Conservation (phyloP, 2,329 filamentous ascomycete species). For the Stachybotrys chartarum region DNA sequence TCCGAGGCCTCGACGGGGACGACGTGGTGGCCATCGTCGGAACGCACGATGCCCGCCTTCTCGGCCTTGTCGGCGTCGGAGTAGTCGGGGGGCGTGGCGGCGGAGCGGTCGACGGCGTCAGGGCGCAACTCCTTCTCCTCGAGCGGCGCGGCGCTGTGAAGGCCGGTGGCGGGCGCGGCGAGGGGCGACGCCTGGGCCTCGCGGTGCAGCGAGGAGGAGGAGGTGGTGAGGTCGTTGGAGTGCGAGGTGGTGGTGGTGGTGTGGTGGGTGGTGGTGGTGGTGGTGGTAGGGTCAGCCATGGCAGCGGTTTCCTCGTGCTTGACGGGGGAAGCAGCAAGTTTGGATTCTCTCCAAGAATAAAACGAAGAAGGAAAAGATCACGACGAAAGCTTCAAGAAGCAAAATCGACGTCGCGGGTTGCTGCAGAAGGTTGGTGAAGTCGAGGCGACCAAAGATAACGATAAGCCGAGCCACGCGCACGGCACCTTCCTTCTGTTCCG, state of each 20-base stretch:
- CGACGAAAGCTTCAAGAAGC: no score
- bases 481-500: no score
- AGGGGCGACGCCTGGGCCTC: slow-evolving; percentile 25
- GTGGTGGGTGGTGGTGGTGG: slow-evolving; percentile 34
- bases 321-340: background rate
- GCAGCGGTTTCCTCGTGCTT: slow-evolving; percentile 9
- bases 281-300: slow-evolving; percentile 15
- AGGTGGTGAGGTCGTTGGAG: slow-evolving; percentile 35
- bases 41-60: slow-evolving; percentile 21
- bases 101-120: slow-evolving; percentile 3
- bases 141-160: slow-evolving; percentile 31
- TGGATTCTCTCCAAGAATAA: no score
- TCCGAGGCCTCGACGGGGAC: slow-evolving; percentile 12
- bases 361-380: no score
- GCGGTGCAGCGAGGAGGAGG: slow-evolving; percentile 34
- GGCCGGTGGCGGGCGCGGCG: slow-evolving; percentile 31
- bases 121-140: background rate
- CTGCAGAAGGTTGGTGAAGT: no score
- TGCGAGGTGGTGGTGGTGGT: slow-evolving; percentile 31
- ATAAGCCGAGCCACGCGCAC: no score
- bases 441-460: no score
- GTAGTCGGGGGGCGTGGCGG: slow-evolving; percentile 27
- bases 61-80: slow-evolving; percentile 30
- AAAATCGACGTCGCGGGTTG: no score
- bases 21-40: slow-evolving; percentile 15